These are phyloP conservation scores for Mortierella sp. DNA, from an alignment of 371 early-diverging fungal species.

Conservation along the genomic window DNA sequence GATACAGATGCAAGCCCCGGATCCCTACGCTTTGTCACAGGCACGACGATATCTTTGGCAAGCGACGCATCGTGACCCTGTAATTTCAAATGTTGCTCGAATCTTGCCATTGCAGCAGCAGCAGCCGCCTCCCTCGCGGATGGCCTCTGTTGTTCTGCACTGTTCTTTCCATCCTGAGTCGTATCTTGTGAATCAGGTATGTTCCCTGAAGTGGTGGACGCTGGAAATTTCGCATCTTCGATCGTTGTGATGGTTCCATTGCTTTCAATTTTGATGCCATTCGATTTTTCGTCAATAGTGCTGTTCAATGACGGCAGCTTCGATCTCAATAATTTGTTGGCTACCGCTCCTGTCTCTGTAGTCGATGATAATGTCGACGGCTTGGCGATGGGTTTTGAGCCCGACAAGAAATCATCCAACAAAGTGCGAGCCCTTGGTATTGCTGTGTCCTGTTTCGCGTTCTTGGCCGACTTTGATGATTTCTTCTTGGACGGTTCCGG, in stretches of 20 bases:
- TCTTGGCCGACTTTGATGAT: conserved; percentile 7
- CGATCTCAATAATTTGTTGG: too few species aligned
- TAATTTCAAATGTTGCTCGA: conserved; percentile 10
- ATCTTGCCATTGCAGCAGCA: conserved; percentile 24
- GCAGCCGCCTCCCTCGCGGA: conserved; percentile 29
- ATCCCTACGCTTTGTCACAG: conserved; percentile 8
- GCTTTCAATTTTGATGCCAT: too few species aligned
- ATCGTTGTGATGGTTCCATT: too few species aligned
- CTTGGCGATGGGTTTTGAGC: neutral
- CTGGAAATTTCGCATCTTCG: too few species aligned
- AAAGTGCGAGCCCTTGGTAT: conserved; percentile 15
- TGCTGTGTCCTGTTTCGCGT: neutral
- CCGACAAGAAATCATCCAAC: conserved; percentile 34
- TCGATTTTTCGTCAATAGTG: too few species aligned
- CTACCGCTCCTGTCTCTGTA: neutral
- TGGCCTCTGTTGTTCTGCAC: neutral
- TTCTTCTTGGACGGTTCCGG: conserved; percentile 55
- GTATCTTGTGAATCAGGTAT: too few species aligned
- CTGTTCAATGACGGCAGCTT: too few species aligned
- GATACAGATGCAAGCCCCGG: neutral
- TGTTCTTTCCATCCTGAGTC: too few species aligned
- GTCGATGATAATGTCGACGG: neutral
- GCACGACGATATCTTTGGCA: neutral
- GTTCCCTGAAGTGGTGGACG: too few species aligned
- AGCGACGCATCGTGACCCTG: neutral